Evolutionary conservation across 768 basidiomycete species (phyloP).

Genomic region (Suillus ampliporus): DNA sequence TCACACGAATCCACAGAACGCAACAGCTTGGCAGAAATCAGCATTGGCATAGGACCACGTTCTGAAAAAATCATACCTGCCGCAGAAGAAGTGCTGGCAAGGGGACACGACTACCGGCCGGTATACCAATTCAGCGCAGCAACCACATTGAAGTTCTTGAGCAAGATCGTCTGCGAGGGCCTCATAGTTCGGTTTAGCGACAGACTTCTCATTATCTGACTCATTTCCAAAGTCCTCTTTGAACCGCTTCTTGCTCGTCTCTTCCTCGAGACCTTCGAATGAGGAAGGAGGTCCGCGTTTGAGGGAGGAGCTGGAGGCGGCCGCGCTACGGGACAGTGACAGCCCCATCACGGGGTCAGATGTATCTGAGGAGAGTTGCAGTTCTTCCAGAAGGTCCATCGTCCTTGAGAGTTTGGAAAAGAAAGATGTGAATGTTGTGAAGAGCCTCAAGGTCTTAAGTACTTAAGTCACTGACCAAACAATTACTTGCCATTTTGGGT

Average conservation of each 20-base stretch:
- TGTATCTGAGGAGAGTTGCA: slow-evolving; percentile 11
- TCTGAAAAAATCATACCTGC: slow-evolving; percentile 58
- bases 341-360: slow-evolving; percentile 17
- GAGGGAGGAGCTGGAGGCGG: slow-evolving; percentile 33
- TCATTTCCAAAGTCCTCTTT: slow-evolving; percentile 48
- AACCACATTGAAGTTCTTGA: slow-evolving; percentile 84
- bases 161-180: slow-evolving; percentile 64
- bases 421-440: slow-evolving; percentile 17
- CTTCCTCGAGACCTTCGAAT: slow-evolving; percentile 54
- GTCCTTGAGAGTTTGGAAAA: slow-evolving; percentile 17
- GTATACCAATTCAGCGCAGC: slow-evolving; percentile 84
- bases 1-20: slow-evolving; percentile 82
- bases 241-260: slow-evolving; percentile 62
- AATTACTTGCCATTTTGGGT: slow-evolving; percentile 6
- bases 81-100: slow-evolving; percentile 92
- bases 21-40: slow-evolving; percentile 69
- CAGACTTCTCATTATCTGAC: slow-evolving; percentile 15
- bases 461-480: slow-evolving; percentile 8
- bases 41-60: slow-evolving; percentile 35
- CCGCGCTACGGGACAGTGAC: slow-evolving; percentile 18
- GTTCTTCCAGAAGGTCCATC: slow-evolving; percentile 23
- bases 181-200: slow-evolving; percentile 27
- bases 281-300: slow-evolving; percentile 71
- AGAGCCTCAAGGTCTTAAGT: slow-evolving; percentile 9
- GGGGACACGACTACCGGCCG: slow-evolving; percentile 81